Evolutionary conservation across 108 stramenopile species (phyloP).

Genomic region (Schizochytrium sp.): DNA sequence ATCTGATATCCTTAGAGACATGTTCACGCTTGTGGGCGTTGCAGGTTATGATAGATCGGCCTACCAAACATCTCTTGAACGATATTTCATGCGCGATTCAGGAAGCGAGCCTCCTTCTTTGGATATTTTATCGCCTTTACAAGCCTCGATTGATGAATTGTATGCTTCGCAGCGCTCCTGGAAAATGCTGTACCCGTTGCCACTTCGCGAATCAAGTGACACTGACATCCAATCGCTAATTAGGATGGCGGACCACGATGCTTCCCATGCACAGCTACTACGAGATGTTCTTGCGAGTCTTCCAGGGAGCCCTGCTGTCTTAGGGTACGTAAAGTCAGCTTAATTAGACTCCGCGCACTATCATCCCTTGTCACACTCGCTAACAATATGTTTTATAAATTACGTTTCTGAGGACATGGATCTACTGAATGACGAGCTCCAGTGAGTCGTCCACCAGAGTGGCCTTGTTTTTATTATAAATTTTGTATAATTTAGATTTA

Average conservation of each 20-base stretch:
- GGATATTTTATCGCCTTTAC: background rate
- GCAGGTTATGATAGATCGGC: background rate
- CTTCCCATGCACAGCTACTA: background rate
- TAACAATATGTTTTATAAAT: too few species aligned
- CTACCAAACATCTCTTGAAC: conserved; percentile 30
- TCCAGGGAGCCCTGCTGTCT: too few species aligned
- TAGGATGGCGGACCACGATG: background rate
- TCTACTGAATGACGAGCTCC: too few species aligned
- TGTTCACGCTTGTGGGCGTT: conserved; percentile 48
- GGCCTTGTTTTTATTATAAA: too few species aligned
- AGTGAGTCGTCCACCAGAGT: too few species aligned
- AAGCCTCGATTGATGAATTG: conserved; percentile 15
- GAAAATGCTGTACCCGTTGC: conserved; percentile 10
- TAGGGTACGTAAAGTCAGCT: too few species aligned
- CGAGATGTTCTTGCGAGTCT: too few species aligned
- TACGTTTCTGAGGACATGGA: too few species aligned
- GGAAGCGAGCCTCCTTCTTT: background rate
- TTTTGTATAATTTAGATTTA: too few species aligned
- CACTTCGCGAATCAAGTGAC: background rate
- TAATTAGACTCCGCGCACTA: too few species aligned
- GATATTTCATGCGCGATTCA: background rate
- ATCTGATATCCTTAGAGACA: conserved; percentile 11
- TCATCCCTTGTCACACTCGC: too few species aligned
- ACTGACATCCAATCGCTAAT: background rate
- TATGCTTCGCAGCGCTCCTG: background rate